Base-by-base conservation (phyloP, 2,329 filamentous ascomycete species). In the Exutisphaerella laricina region DNA sequence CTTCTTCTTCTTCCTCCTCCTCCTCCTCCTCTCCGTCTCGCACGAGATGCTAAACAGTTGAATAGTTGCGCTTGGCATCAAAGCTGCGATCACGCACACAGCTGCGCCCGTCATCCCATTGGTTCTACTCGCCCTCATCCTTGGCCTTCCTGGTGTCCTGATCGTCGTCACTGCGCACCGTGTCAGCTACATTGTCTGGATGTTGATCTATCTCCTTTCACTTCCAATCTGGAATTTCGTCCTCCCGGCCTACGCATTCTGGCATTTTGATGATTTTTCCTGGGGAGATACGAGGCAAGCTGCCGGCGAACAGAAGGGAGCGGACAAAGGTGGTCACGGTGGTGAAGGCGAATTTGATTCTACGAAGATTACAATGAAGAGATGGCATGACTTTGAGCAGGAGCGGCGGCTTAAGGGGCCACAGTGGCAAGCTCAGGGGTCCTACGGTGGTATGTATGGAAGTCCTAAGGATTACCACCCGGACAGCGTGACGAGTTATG, bases 201-300 rank as follows among this genome's bases (percentile, higher is more conserved):
- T 98, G 92, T 64, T 92, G 31, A 92, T 97, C 66, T 98, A 98
- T 66, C 79, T 98, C 13, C 41, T 89, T 33, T 95, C 92, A 1
- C 79, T 98, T 1, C 94, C 94, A 0, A 78, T 98, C 45, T 98
- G 92, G 92, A 98, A 98, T 68, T 95, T 98, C 64, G 75, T 98
- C 26, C 80, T 98, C 6, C 92, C 92, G 0, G 79, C 80, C 5
- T 98, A 98, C 63, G 85, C 92, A 3, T 98, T 90, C 74, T 98
- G 92, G 92, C 97, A 98, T 70, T 98, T 98, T 64, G 92, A 98
- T 65, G 92, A 98, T 71, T 98, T 98, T 74, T 94, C 86, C 44
- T 98, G 92, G 92, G 92, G 92, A 60, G 94, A 98, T 52, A 98
- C 92, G 42, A 81, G 92, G 49, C 94, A 97, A 78, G 95, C 90